Base-by-base conservation (phyloP, 768 basidiomycete genomes). In the Pleurotus ostreatus region DNA sequence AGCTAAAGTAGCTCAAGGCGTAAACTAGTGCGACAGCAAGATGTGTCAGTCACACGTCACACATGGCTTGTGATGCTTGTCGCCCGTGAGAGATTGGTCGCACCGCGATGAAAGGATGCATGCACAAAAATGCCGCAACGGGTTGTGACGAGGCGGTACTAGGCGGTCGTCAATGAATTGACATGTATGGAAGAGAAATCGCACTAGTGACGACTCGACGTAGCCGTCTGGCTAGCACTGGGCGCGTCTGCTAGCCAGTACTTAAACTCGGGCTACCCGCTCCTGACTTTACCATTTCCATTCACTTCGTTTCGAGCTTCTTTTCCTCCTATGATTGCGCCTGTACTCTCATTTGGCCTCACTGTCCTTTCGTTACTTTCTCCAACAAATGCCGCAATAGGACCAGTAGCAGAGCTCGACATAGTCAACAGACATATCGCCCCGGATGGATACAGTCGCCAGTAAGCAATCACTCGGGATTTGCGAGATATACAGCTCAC, bases 401-500 rank as follows among this genome's bases (percentile, higher is more conserved):
- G 49, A 9, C 59, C 59, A 37, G 41, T 53, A 38, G 46, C 49
- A 13, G 38, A 44, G 11, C 47, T 60, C n/a, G 39, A 48, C 30
- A 54, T 60, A 22, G 46, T 51, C 25, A 60, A 60, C 39, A 30
- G 30, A n/a, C 20, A 53, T 4, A 37, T 60, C 12, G 13, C 39
- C 8, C 59, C 59, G 0, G 59, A 60, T 54, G 59, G 59, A 20
- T 60, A 46, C 43, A 22, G 39, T 46, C 55, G 59, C 18, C 45
- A 45, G 59, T 60, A 23, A 22, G 55, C 48, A 34, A 22, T 44
- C 30, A 3, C 18, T 44, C 20, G 9, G n/a, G 3, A 11, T 20
- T 23, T 41, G 16, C 25, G 9, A 13, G 4, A 11, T 15, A 22
- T 41, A 15, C 18, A 11, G 9, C 20, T 20, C 13, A 8, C 18